A percentile compares a stretch with the other conserved stretches of the same genome.
Evolutionary conservation across 108 stramenopile species (phyloP).

Genomic region (Stephanodiscus minutulus): DNA sequence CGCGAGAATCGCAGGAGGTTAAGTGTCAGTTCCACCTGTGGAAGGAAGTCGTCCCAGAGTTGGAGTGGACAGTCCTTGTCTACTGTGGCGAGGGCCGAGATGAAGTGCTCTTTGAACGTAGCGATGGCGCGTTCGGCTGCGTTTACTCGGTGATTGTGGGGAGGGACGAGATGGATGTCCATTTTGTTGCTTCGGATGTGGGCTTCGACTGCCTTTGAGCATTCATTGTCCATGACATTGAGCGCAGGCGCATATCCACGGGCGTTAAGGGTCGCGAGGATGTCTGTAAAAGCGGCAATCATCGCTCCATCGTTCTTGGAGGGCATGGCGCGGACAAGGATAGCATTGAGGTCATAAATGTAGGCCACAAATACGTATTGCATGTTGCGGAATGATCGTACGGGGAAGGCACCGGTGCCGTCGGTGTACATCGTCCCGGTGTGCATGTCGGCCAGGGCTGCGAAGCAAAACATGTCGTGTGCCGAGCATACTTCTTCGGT

Average conservation of each 20-base stretch:
- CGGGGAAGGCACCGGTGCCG: slow-evolving; percentile 5
- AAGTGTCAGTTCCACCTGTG: slow-evolving; percentile 14
- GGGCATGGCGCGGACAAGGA: too few species aligned
- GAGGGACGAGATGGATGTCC: not conserved
- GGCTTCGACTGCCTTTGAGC: not conserved
- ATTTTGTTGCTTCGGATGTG: not conserved
- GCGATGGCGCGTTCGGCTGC: not conserved
- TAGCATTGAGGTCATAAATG: too few species aligned
- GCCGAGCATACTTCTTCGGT: slow-evolving; percentile 1
- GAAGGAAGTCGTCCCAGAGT: slow-evolving; percentile 18
- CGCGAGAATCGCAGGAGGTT: slow-evolving; percentile 40
- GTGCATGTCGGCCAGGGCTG: not conserved
- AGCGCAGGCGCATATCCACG: not conserved
- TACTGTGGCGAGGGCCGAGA: slow-evolving; percentile 7
- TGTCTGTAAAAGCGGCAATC: too few species aligned
- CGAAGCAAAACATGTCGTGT: slow-evolving; percentile 1
- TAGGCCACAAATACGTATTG: slow-evolving; percentile 4
- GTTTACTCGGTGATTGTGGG: not conserved
- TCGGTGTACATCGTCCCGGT: slow-evolving; percentile 17
- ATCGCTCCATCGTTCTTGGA: too few species aligned
- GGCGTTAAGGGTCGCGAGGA: not conserved
- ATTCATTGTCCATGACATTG: not conserved
- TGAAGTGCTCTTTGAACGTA: not conserved
- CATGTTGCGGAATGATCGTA: not conserved
- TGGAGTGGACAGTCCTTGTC: slow-evolving; percentile 14